phyloP scores from a whole-genome alignment of 371 early-diverging fungal genomes.

The Mucor piriformis region DNA sequence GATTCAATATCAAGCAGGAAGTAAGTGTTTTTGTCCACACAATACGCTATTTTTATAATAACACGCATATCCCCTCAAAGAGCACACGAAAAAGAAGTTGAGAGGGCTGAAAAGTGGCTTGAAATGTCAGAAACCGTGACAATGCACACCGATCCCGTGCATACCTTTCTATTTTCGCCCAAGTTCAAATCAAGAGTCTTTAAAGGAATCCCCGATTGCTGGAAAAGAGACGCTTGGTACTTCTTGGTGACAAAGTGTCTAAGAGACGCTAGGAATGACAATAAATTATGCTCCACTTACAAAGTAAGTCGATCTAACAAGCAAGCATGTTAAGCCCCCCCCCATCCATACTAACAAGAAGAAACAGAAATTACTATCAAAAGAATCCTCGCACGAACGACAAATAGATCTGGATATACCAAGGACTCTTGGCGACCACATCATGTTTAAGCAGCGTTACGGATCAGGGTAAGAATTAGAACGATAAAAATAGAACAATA shows the following conservation, averaged over 20 bases:
- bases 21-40: not conserved
- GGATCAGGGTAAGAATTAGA: slow-evolving; percentile 61
- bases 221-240: slow-evolving; percentile 65
- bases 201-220: slow-evolving; percentile 71
- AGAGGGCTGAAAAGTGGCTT: slow-evolving; percentile 59
- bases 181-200: slow-evolving; percentile 60
- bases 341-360: no score
- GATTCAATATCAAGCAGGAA: slow-evolving; percentile 16
- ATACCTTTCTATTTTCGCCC: slow-evolving; percentile 36
- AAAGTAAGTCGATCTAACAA: slow-evolving; percentile 10
- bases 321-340: not conserved
- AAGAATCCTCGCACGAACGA: slow-evolving; percentile 47
- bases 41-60: no score
- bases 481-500: no score
- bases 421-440: slow-evolving; percentile 62
- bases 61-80: no score
- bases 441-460: slow-evolving; percentile 68
- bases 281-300: slow-evolving; percentile 22
- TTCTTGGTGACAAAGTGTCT: slow-evolving; percentile 27
- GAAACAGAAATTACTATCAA: slow-evolving; percentile 21
- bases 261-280: slow-evolving; percentile 17
- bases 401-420: slow-evolving; percentile 74
- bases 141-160: slow-evolving; percentile 39
- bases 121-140: slow-evolving; percentile 48
- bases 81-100: slow-evolving; percentile 39